Conservation (phyloP, 192 early-diverging fungal genomes). For the Globomyces pollinis-pini region DNA sequence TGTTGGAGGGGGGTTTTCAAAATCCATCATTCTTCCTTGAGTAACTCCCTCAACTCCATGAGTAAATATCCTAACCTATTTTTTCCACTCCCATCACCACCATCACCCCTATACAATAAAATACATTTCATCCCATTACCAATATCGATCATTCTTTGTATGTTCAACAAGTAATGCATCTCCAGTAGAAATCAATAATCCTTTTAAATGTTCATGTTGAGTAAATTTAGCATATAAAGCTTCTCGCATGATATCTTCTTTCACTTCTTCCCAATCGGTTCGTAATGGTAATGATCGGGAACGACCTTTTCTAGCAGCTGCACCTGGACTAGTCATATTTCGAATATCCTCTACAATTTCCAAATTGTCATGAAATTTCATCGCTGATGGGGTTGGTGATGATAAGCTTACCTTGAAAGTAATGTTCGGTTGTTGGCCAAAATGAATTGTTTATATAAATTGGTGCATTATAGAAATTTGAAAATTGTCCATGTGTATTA, state of each 20-base stretch:
- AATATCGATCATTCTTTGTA: conserved; percentile 37
- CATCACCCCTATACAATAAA: conserved; percentile 34
- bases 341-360: neutral
- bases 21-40: conserved; percentile 30
- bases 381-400: no score
- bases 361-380: neutral
- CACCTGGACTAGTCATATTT: conserved; percentile 16
- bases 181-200: conserved; percentile 23
- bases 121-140: conserved; percentile 13
- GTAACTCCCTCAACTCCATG: conserved; percentile 25
- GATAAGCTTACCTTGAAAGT: conserved; percentile 11
- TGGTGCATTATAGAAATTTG: neutral
- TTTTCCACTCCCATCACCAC: conserved; percentile 35
- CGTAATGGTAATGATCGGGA: conserved; percentile 14
- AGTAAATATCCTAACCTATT: conserved; percentile 31
- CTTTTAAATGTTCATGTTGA: conserved; percentile 22
- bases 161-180: conserved; percentile 11
- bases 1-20: no score
- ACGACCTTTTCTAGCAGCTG: conserved; percentile 37
- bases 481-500: conserved; percentile 4
- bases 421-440: conserved; percentile 10
- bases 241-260: conserved; percentile 31
- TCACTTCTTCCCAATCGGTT: conserved; percentile 37
- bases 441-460: neutral
- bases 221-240: conserved; percentile 32